A percentile compares a stretch with the other conserved stretches of the same genome.
phyloP scores from a whole-genome alignment of 768 basidiomycete species.

The Rhodosporidiobolus odoratus region DNA sequence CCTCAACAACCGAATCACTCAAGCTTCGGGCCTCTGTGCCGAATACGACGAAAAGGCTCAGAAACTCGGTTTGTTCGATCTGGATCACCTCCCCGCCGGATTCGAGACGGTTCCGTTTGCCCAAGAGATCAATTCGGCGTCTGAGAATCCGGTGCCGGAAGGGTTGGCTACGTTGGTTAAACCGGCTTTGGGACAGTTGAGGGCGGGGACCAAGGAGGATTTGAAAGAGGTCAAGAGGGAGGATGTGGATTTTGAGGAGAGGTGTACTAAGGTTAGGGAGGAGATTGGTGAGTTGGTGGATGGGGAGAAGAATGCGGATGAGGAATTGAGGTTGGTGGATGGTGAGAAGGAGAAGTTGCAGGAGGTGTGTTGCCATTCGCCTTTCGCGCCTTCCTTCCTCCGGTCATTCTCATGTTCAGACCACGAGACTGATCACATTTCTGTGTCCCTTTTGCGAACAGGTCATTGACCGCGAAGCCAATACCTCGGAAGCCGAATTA shows the following conservation, averaged over 20 bases:
- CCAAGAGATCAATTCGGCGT: conserved; percentile 73
- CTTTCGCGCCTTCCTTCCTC: background rate
- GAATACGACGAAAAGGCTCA: conserved; percentile 70
- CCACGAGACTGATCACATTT: background rate
- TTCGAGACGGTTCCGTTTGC: conserved; percentile 69
- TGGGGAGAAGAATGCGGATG: conserved; percentile 65
- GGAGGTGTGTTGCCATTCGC: conserved; percentile 55
- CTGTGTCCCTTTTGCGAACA: background rate
- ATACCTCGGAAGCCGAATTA: conserved; percentile 34
- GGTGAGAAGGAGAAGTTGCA: conserved; percentile 75
- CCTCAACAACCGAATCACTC: conserved; percentile 68
- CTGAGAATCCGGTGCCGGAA: conserved; percentile 63
- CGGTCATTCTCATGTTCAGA: background rate
- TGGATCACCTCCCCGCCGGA: conserved; percentile 65
- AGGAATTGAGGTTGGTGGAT: conserved; percentile 66
- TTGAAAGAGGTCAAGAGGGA: conserved; percentile 65
- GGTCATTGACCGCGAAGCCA: conserved; percentile 35
- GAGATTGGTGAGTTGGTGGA: conserved; percentile 30
- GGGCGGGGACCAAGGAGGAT: conserved; percentile 60
- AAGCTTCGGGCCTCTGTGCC: conserved; percentile 56
- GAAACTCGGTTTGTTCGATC: conserved; percentile 68
- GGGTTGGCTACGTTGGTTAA: conserved; percentile 69
- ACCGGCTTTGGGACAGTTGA: conserved; percentile 53
- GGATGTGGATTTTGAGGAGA: conserved; percentile 46
- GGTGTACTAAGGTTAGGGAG: conserved; percentile 26